Base-by-base conservation (phyloP, 305 asterid species). In the Fraxinus baroniana region DNA sequence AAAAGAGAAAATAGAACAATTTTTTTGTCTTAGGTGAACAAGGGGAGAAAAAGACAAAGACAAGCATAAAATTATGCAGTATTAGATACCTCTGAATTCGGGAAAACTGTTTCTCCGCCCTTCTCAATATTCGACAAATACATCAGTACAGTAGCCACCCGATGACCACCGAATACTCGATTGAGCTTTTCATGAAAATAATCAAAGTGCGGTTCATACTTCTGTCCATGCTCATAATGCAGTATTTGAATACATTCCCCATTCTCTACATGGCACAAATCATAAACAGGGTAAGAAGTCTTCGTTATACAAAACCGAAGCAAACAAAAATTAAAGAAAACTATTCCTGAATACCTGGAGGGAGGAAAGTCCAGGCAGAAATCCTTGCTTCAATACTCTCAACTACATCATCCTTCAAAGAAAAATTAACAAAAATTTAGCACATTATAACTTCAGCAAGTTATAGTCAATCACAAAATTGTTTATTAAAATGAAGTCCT, bases 291-390 rank as follows among this genome's bases (percentile, higher is more conserved):
- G 57, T 41, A 35, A 76, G 62, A 76, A 7, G 5, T 32, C 26
- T 3, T 9, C 10, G n/a, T 26, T n/a, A 10, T 76, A 9, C 70
- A 66, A 17, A 83, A 55, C 73, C 2, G 32, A 76, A 52, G 26
- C 36, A 9, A 68, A 32, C 20, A 72, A 17, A 80, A 33, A 2
- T 37, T 55, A 7, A n/a, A 1, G 20, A 55, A 68, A 37, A 26
- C 3, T 18, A 35, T 62, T 24, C 26, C 17, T 35, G 41, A 8
- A 20, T 91, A 91, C 95, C 95, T 85, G 35, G 36, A 39, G 95
- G 94, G 73, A 90, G 92, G 85, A 92, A 89, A 72, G 94, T 89
- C 97, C 97, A 93, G 36, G 93, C 89, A 55, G 95, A 93, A 81
- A 91, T 90, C 89, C 89, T 93, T 12, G 86, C 88, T 80, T 93